phyloP scores from a whole-genome alignment of 2,329 filamentous ascomycete species.

The Hirsutella rhossiliensis region DNA sequence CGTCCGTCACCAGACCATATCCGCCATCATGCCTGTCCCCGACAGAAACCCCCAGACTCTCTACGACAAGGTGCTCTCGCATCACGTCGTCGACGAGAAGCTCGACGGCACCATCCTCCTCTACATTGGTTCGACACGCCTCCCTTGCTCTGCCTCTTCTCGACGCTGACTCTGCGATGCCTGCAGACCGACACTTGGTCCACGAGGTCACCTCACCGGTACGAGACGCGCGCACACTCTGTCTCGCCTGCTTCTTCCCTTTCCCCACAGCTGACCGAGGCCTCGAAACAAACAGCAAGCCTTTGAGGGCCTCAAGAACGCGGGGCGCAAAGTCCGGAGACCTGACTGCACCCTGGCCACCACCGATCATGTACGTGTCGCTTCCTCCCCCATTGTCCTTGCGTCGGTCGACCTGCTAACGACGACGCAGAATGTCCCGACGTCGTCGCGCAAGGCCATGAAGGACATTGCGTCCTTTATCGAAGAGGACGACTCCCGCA shows the following conservation, averaged over 20 bases:
- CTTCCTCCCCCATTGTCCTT: background rate
- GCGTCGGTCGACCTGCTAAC: background rate
- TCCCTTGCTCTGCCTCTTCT: background rate
- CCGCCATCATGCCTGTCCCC: conserved; percentile 61
- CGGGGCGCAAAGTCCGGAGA: conserved; percentile 74
- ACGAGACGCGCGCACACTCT: conserved; percentile 27
- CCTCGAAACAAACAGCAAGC: conserved; percentile 64
- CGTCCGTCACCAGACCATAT: background rate
- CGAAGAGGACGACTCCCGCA: conserved; percentile 82
- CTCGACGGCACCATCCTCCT: conserved; percentile 84
- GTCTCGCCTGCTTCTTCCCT: background rate
- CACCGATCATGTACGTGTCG: conserved; percentile 73
- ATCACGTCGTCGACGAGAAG: conserved; percentile 92
- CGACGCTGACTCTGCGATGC: background rate
- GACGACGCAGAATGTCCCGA: conserved; percentile 73
- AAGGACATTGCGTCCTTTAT: conserved; percentile 93
- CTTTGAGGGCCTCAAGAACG: conserved; percentile 89
- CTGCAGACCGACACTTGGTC: conserved; percentile 78
- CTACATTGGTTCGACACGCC: conserved; percentile 66
- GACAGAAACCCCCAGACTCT: conserved; percentile 67
- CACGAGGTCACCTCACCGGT: conserved; percentile 97
- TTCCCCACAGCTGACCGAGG: conserved; percentile 1
- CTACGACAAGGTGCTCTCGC: conserved; percentile 95
- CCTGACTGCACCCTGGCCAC: conserved; percentile 96
- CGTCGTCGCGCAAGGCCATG: conserved; percentile 77